Conservation (phyloP, 2,329 filamentous ascomycete species). For the Aspergillus sp. region DNA sequence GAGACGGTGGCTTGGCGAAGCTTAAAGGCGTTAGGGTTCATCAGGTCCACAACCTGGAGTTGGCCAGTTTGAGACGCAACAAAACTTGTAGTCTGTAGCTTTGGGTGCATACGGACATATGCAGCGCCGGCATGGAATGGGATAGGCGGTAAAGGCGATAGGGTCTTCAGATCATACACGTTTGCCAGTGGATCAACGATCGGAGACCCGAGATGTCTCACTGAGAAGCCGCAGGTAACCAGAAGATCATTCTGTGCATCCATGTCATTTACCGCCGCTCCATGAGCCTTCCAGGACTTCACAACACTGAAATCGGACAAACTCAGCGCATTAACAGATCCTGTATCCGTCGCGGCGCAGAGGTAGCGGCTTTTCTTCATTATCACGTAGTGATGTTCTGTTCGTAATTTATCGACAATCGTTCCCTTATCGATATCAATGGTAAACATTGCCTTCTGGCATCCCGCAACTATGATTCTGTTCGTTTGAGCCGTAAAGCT, state of each 20-base stretch:
- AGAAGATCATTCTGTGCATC: slow-evolving; percentile 94
- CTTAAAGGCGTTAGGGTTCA: slow-evolving; percentile 86
- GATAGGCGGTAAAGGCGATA: slow-evolving; percentile 83
- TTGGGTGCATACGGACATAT: slow-evolving; percentile 93
- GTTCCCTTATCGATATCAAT: slow-evolving; percentile 71
- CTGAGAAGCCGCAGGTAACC: slow-evolving; percentile 90
- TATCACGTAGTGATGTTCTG: slow-evolving; percentile 77
- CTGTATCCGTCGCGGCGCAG: slow-evolving; percentile 82
- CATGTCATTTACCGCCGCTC: slow-evolving; percentile 90
- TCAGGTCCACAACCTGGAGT: slow-evolving; percentile 92
- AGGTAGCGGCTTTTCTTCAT: slow-evolving; percentile 90
- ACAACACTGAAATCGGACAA: slow-evolving; percentile 73
- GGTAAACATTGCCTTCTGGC: slow-evolving; percentile 81
- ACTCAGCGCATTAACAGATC: slow-evolving; percentile 83
- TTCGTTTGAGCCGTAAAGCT: slow-evolving; percentile 87
- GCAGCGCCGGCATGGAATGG: slow-evolving; percentile 90
- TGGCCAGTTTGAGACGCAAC: slow-evolving; percentile 90
- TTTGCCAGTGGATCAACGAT: slow-evolving; percentile 92
- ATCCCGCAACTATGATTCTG: slow-evolving; percentile 82
- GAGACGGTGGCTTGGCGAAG: slow-evolving; percentile 79
- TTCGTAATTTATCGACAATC: slow-evolving; percentile 69
- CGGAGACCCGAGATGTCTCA: slow-evolving; percentile 73
- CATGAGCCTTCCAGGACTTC: slow-evolving; percentile 88
- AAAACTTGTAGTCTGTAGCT: slow-evolving; percentile 91
- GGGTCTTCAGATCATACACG: slow-evolving; percentile 90